Evolutionary conservation across 495 filamentous ascomycete genomes (phyloP), one percentile per base, ranked within the genome.

Genomic region (Oidiodendron maius): DNA sequence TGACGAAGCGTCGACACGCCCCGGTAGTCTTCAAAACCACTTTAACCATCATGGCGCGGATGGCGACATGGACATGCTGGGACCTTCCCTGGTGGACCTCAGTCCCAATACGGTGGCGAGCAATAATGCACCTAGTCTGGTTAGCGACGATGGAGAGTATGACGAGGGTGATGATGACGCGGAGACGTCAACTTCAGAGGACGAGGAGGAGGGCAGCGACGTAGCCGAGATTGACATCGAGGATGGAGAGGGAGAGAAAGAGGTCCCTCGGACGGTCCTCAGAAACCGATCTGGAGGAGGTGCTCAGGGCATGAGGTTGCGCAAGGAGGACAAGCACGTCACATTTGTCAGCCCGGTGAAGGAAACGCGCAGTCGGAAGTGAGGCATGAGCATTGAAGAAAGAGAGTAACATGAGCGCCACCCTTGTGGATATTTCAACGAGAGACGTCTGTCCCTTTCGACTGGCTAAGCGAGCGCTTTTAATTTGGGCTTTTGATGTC

Each of bases 141-240:
- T 95, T 53, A 91, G 86, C 66, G 90, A 96, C 63, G 84, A 91
- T 60, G 85, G 81, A 45, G 83, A 86, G 56, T 86, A 89, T 56
- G 82, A 81, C 50, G 79, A 82, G 43, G 76, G 72, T 5, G 41
- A 44, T 41, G 74, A 66, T 8, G 71, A 69, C 5, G 75, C 71
- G 1, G 73, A 77, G 25, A 71, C 68, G 15, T 71, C 71, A 1
- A 68, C 70, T 22, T 71, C 69, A 11, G 72, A 62, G 4, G 69
- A 71, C 5, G 56, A 68, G 15, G 71, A 73, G 4, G 63, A 72
- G n/a, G 67, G 66, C 6, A 71, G 74, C 52, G 64, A 74, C 40
- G 56, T 59, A 4, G 56, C 56, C 20, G 68, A 76, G 48, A 70
- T 78, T 39, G 67, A 77, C 23, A 71, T 78, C 4, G 75, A 77